Conservation (phyloP, 495 filamentous ascomycete genomes). For the Podospora pseudoanserina region DNA sequence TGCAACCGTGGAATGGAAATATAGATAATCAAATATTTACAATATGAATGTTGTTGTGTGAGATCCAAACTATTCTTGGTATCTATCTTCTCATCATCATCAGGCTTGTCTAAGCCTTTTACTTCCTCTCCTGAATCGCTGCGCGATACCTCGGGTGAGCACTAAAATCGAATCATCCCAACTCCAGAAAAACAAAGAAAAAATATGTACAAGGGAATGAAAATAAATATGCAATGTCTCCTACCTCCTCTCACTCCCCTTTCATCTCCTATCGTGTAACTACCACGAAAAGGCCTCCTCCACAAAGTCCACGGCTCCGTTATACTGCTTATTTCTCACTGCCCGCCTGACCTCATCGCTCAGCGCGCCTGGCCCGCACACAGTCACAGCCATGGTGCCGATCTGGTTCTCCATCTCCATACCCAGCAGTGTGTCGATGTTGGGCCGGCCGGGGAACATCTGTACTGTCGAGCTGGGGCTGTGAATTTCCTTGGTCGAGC, state of each 20-base stretch:
- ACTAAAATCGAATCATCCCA: not conserved
- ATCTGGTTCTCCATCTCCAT: conserved; percentile 72
- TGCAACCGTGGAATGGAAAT: no score
- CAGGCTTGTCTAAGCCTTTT: not conserved
- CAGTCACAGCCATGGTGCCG: conserved; percentile 79
- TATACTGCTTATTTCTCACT: conserved; percentile 60
- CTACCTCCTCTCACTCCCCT: not conserved
- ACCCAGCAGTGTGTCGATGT: conserved; percentile 66
- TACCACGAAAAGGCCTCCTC: conserved; percentile 95
- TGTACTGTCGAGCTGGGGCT: conserved; percentile 77
- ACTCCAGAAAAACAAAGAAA: conserved; percentile 10
- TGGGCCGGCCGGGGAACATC: conserved; percentile 71
- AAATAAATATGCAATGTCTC: not conserved
- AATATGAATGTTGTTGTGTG: not conserved
- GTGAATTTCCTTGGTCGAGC: conserved; percentile 73
- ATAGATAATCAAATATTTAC: not conserved
- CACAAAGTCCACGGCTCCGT: conserved; percentile 76
- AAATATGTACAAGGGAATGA: conserved; percentile 11
- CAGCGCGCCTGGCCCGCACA: conserved; percentile 86
- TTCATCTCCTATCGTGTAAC: conserved; percentile 7
- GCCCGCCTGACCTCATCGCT: conserved; percentile 81
- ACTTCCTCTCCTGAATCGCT: not conserved
- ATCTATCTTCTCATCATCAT: not conserved
- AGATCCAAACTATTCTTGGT: not conserved
- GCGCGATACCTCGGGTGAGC: not conserved